phyloP scores from a whole-genome alignment of 2,329 filamentous ascomycete species.

The Dendrostoma leiphaemia region DNA sequence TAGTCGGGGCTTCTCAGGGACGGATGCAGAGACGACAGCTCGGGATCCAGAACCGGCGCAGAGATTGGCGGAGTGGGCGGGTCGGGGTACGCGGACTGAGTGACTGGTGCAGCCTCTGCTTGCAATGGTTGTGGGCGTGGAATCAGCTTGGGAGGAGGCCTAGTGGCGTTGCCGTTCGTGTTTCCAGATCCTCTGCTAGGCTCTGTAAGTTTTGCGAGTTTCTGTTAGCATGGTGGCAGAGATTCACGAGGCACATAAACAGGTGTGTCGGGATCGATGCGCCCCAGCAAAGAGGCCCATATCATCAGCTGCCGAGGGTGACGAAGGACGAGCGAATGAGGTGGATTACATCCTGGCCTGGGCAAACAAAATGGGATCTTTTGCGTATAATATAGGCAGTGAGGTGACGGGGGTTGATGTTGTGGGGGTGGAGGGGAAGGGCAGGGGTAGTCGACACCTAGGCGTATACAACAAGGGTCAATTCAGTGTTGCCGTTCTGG shows the following conservation, averaged over 20 bases:
- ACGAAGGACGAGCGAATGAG: not conserved
- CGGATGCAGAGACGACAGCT: conserved; percentile 49
- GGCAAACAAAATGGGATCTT: not conserved
- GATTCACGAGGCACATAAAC: not conserved
- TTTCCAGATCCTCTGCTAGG: conserved; percentile 15
- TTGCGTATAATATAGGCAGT: not conserved
- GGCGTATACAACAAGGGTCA: not conserved
- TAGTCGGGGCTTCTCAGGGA: conserved; percentile 38
- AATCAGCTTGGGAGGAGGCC: conserved; percentile 15
- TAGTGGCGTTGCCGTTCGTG: conserved; percentile 2
- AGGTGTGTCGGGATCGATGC: not conserved
- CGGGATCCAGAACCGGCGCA: conserved; percentile 35
- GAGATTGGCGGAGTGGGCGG: conserved; percentile 33
- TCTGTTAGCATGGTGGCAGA: conserved; percentile 10
- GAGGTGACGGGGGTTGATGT: not conserved
- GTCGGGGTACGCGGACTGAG: conserved; percentile 38
- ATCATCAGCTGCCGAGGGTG: not conserved
- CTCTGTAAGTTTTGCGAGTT: conserved; percentile 6
- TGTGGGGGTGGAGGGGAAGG: not conserved
- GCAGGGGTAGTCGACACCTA: not conserved
- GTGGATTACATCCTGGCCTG: not conserved
- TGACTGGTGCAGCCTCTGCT: conserved; percentile 13
- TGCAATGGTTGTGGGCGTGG: conserved; percentile 14
- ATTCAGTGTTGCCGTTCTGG: conserved; percentile 7
- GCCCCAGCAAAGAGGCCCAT: not conserved